Base-by-base conservation (phyloP, 176 grass and related monocot species). In the Carex cristatella region DNA sequence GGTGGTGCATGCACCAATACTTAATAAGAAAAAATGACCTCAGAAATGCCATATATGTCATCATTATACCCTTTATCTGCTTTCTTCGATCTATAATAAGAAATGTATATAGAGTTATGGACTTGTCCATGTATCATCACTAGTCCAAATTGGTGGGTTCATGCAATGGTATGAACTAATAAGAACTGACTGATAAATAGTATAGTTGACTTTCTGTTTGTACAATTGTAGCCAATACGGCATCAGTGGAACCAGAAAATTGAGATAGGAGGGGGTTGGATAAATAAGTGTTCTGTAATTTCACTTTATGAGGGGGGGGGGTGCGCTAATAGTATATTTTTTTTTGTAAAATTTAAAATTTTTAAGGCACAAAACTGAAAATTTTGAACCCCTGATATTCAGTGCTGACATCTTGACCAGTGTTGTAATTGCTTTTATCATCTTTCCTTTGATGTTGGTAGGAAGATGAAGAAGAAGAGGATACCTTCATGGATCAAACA, bases 381-480 rank as follows among this genome's bases (percentile, higher is more conserved):
- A 40, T 5, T 40, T 40, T 0, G 40, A 46, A 71, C 38, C 6
- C 68, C 4, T 53, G n/a, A 74, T 51, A 11, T 74, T 51, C 19
- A 53, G 9, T 51, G 44, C 70, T 74, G 42, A 28, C 16, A 74
- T 74, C 2, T 74, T 74, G 19, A 53, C 53, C 30, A 23, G 53
- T 78, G 48, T 15, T 42, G 49, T 81, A 11, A 48, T 35, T 68
- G 54, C 5, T 53, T 85, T 54, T 83, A 11, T 31, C 35, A 80
- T 48, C 15, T 44, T 67, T 0, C 9, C 51, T 76, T 57, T 48
- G 31, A 51, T 33, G 75, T 16, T 56, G 86, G 65, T 87, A 95
- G 96, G 96, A 95, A 84, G 91, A 95, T 88, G 91, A 94, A 82
- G 85, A 57, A 59, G 84, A 91, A 74, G 77, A 16, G 40, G 84